Evolutionary conservation across 2,329 filamentous ascomycete species (phyloP).

Genomic region (Colletotrichum echinochloae): DNA sequence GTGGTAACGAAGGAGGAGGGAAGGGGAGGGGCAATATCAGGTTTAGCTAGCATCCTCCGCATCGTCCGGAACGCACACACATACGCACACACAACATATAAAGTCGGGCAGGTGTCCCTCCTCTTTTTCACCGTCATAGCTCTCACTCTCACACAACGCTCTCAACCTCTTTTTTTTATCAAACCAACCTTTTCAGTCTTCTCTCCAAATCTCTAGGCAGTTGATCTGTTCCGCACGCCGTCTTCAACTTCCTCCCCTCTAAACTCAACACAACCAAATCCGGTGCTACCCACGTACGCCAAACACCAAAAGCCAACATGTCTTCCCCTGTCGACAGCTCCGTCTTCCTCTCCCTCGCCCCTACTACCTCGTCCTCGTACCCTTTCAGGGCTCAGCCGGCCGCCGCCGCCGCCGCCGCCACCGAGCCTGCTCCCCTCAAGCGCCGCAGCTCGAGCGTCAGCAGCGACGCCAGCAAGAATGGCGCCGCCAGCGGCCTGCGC

Average conservation of each 20-base stretch:
- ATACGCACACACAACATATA: conserved; percentile 25
- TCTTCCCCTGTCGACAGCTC: conserved; percentile 41
- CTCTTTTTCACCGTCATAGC: too few relatives aligned
- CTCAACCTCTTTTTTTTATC: conserved; percentile 19
- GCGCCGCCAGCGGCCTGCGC: conserved; percentile 50
- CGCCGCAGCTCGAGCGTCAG: conserved; percentile 68
- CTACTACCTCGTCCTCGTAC: conserved; percentile 68
- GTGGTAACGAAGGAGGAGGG: neutral
- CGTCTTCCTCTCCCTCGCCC: conserved; percentile 69
- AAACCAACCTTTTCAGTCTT: neutral
- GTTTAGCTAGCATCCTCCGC: conserved; percentile 17
- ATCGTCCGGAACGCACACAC: conserved; percentile 1
- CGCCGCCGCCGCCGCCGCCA: conserved; percentile 45
- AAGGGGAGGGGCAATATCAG: conserved; percentile 18
- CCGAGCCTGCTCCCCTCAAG: conserved; percentile 45
- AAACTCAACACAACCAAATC: neutral
- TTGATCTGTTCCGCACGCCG: conserved; percentile 24
- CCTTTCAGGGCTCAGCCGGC: conserved; percentile 54
- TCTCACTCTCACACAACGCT: conserved; percentile 13
- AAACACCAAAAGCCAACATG: conserved; percentile 23
- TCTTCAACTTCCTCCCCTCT: neutral
- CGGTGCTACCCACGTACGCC: neutral
- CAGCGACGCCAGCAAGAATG: conserved; percentile 55
- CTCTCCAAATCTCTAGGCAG: conserved; percentile 23
- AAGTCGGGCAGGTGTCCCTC: conserved; percentile 25